Evolutionary conservation across 2,329 filamentous ascomycete genomes (phyloP).

Genomic region (Neonectria neomacrospora): DNA sequence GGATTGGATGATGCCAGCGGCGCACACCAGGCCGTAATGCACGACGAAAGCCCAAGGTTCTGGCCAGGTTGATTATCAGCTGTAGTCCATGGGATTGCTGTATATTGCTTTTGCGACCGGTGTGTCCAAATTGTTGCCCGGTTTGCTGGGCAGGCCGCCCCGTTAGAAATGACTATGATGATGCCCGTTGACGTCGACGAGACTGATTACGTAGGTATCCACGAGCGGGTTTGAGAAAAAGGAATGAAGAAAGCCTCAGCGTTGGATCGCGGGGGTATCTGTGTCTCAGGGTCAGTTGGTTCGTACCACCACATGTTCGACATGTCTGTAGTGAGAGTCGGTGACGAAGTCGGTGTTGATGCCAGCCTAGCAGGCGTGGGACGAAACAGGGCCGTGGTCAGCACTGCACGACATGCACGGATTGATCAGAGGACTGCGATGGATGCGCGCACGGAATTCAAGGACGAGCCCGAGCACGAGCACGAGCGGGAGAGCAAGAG

Average conservation of each 20-base stretch:
- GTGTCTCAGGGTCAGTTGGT: constrained; percentile 28
- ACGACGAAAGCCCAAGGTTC: constrained; percentile 11
- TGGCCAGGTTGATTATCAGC: constrained; percentile 8
- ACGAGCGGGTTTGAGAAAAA: constrained; percentile 11
- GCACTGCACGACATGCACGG: constrained; percentile 24
- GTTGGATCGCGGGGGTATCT: constrained; percentile 20
- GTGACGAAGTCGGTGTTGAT: not conserved
- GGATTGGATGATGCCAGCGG: constrained; percentile 23
- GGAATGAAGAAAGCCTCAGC: constrained; percentile 21
- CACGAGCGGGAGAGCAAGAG: not conserved
- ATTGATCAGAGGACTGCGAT: constrained; percentile 6
- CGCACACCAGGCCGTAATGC: constrained; percentile 30
- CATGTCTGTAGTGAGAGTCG: constrained; percentile 3
- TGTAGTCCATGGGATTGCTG: constrained; percentile 3
- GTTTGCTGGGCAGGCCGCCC: constrained; percentile 22
- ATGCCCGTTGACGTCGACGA: constrained; percentile 19
- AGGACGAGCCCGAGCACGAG: constrained; percentile 12
- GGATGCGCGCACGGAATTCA: constrained; percentile 10
- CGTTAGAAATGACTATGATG: constrained; percentile 19
- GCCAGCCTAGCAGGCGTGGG: not conserved
- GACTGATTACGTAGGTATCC: constrained; percentile 36
- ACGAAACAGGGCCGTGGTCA: constrained; percentile 17
- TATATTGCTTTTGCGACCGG: constrained; percentile 21
- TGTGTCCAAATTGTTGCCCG: constrained; percentile 6
- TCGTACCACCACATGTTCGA: not conserved